phyloP scores from a whole-genome alignment of 306 rosid genomes.

The Astragalus membranaceus region DNA sequence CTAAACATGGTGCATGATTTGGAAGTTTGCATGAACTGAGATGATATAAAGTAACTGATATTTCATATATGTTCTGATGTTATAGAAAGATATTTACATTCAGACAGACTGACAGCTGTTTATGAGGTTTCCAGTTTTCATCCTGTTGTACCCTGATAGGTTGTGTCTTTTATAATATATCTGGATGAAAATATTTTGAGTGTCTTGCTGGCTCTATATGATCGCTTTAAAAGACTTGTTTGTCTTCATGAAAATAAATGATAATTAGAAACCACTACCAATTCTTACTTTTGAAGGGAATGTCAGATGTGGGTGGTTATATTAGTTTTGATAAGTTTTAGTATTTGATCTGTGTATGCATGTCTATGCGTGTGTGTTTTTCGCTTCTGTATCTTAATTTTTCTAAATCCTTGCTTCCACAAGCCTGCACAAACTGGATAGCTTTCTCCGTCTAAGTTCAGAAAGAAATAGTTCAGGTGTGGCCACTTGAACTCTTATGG shows the following conservation, averaged over 20 bases:
- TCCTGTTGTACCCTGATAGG: not conserved
- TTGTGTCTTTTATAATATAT: not conserved
- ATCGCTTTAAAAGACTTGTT: not conserved
- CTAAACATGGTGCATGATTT: not conserved
- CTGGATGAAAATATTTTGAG: not conserved
- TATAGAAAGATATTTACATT: not conserved
- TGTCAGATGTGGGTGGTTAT: not conserved
- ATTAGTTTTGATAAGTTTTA: not conserved
- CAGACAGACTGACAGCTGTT: not conserved
- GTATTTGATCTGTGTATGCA: not conserved
- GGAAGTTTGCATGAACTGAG: not conserved
- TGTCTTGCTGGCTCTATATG: not conserved
- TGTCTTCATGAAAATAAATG: not conserved
- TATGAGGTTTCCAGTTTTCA: not conserved
- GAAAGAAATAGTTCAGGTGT: not conserved
- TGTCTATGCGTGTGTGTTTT: not conserved
- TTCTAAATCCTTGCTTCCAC: slow-evolving; percentile 3
- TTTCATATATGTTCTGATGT: not conserved
- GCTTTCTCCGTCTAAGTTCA: not conserved
- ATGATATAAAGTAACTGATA: not conserved
- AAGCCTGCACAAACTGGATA: slow-evolving; percentile 6
- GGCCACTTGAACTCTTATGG: no score
- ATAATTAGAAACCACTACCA: not conserved
- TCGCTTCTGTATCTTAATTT: not conserved
- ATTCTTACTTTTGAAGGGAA: not conserved